Percentiles rank a stretch among this genome's conserved stretches.
Evolutionary conservation across 495 filamentous ascomycete species (phyloP).

Genomic region (Penicillium robsamsonii): DNA sequence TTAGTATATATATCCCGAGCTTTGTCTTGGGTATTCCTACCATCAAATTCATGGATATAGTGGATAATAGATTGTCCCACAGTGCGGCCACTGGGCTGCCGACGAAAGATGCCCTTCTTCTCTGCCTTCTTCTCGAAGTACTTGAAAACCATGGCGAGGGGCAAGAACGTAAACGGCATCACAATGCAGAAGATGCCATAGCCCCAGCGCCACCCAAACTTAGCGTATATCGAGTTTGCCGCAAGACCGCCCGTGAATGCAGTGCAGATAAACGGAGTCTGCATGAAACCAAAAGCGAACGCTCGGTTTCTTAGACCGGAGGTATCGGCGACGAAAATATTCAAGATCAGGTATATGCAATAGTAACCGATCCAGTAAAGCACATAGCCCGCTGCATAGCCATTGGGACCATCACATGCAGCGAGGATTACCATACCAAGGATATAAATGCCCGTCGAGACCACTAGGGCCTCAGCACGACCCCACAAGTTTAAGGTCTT

Average conservation of each 20-base stretch:
- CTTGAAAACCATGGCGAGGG: constrained; percentile 50
- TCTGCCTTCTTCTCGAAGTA: constrained; percentile 59
- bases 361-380: constrained; percentile 59
- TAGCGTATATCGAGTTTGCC: constrained; percentile 44
- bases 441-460: constrained; percentile 36
- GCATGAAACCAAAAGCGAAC: constrained; percentile 58
- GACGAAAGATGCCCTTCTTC: constrained; percentile 35
- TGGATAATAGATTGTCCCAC: constrained; percentile 46
- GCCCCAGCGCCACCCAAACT: constrained; percentile 60
- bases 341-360: constrained; percentile 54
- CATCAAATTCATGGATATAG: constrained; percentile 62
- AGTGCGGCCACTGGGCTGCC: constrained; percentile 43
- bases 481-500: constrained; percentile 70
- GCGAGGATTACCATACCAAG: constrained; percentile 50
- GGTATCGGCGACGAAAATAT: constrained; percentile 64
- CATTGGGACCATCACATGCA: constrained; percentile 41
- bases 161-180: constrained; percentile 50
- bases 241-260: constrained; percentile 37
- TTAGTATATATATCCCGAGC: constrained; percentile 1
- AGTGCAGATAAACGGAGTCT: constrained; percentile 57
- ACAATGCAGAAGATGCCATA: constrained; percentile 63
- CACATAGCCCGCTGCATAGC: constrained; percentile 50
- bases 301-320: constrained; percentile 60
- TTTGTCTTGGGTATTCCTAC: constrained; percentile 26
- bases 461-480: constrained; percentile 50